Percentiles rank a stretch among this genome's conserved stretches.
Conservation (phyloP, 495 filamentous ascomycete species). For the Hypomontagnella submonticulosa region DNA sequence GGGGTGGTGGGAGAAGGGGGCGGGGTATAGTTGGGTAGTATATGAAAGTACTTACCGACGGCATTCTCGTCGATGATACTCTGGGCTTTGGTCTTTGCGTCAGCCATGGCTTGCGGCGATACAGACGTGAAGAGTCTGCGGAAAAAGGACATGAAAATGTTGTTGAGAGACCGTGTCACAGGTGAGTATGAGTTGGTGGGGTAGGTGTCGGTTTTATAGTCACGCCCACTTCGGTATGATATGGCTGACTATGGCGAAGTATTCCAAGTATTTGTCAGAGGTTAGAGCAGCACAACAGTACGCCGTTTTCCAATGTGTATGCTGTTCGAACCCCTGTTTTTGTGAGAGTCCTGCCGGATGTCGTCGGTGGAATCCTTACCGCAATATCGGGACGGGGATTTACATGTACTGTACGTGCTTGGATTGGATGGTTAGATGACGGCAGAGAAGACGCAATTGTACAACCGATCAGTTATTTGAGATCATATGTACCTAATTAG, state of each 20-base stretch:
- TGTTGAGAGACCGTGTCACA: not conserved
- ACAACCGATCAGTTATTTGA: too few relatives aligned
- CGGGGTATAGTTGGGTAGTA: not conserved
- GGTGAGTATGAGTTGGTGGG: not conserved
- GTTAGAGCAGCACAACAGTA: too few relatives aligned
- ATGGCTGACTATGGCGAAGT: too few relatives aligned
- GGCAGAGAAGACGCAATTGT: too few relatives aligned
- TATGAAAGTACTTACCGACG: conserved; percentile 73
- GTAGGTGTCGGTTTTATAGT: too few relatives aligned
- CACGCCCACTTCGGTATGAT: too few relatives aligned
- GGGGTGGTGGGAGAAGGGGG: not conserved
- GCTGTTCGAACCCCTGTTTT: too few relatives aligned
- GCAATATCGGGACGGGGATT: not conserved
- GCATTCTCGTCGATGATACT: conserved; percentile 89
- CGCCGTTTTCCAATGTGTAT: too few relatives aligned
- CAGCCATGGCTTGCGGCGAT: conserved; percentile 76
- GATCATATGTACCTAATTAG: too few relatives aligned
- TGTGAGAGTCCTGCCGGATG: not conserved
- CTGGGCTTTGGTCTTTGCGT: conserved; percentile 87
- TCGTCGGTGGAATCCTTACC: conserved; percentile 11
- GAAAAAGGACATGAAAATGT: conserved; percentile 76
- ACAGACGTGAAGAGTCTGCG: conserved; percentile 76
- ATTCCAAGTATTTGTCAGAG: conserved; percentile 7
- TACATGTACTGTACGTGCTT: too few relatives aligned
- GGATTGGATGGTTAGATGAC: too few relatives aligned